Percentiles rank a stretch among this genome's conserved stretches.
Conservation (phyloP, 2,329 filamentous ascomycete species). For the Lecanosticta acicola region DNA sequence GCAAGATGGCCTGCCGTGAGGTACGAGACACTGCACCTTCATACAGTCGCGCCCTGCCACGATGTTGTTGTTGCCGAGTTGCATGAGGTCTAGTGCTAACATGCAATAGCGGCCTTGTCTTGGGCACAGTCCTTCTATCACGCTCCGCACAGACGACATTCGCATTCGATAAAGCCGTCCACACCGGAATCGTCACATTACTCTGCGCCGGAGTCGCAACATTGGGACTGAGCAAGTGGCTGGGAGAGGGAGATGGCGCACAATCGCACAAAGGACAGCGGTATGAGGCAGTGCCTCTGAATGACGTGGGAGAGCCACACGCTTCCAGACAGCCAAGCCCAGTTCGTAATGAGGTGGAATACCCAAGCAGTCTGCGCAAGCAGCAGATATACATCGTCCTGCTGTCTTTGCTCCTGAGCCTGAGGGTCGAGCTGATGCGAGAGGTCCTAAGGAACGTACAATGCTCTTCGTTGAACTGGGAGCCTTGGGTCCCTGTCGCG, state of each 20-base stretch:
- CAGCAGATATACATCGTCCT: conserved; percentile 25
- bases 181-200: conserved; percentile 39
- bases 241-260: conserved; percentile 13
- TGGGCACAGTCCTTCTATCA: conserved; percentile 25
- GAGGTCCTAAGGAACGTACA: conserved; percentile 39
- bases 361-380: conserved; percentile 24
- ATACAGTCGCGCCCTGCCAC: too few relatives aligned
- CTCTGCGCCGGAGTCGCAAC: conserved; percentile 37
- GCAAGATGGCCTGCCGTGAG: background rate
- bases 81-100: background rate
- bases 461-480: conserved; percentile 35
- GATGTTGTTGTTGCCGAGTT: background rate
- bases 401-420: conserved; percentile 29
- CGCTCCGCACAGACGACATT: conserved; percentile 24
- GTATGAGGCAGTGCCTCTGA: conserved; percentile 28
- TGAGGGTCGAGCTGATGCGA: conserved; percentile 37
- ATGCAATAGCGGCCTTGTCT: conserved; percentile 24
- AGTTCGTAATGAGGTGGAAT: conserved; percentile 16
- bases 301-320: conserved; percentile 24
- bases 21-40: too few relatives aligned
- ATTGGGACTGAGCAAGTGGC: conserved; percentile 34
- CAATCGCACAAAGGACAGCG: conserved; percentile 19
- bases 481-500: conserved; percentile 26
- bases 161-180: conserved; percentile 42
- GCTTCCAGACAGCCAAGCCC: conserved; percentile 17